Conservation (phyloP, 176 grass and related monocot genomes). For the barley (Hordeum vulgare) region DNA sequence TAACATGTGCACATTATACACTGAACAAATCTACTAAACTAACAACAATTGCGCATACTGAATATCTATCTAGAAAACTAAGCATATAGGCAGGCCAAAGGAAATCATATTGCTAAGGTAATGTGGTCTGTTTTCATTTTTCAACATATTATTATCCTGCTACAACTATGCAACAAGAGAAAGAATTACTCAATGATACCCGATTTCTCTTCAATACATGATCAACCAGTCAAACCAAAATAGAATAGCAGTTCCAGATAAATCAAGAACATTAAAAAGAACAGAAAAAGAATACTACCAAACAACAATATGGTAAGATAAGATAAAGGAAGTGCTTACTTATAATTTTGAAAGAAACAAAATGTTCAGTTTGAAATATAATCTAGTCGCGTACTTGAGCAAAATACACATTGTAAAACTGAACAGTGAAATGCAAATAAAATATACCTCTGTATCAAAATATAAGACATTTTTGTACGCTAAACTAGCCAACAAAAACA, state of each 20-base stretch:
- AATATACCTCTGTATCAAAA: background rate
- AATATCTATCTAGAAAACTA: background rate
- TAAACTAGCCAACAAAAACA: too few relatives aligned
- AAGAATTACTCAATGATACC: background rate
- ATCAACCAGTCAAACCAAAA: background rate
- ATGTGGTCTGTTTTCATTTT: background rate
- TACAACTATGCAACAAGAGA: background rate
- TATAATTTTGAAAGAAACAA: background rate
- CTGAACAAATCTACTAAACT: background rate
- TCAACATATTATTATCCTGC: background rate
- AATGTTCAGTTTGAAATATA: background rate
- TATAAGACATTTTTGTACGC: too few relatives aligned
- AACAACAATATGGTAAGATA: background rate
- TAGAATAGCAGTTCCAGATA: background rate
- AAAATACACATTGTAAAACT: background rate
- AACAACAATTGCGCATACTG: background rate
- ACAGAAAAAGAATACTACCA: background rate
- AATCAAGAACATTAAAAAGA: background rate
- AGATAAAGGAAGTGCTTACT: background rate
- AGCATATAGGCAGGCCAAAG: background rate
- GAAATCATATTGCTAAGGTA: background rate
- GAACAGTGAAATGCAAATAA: background rate
- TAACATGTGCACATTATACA: background rate
- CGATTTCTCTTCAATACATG: background rate
- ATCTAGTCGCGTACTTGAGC: background rate